Percentiles rank a stretch among this genome's conserved stretches.
Conservation (phyloP, 192 early-diverging fungal species). For the Polychytrium aggregatum region DNA sequence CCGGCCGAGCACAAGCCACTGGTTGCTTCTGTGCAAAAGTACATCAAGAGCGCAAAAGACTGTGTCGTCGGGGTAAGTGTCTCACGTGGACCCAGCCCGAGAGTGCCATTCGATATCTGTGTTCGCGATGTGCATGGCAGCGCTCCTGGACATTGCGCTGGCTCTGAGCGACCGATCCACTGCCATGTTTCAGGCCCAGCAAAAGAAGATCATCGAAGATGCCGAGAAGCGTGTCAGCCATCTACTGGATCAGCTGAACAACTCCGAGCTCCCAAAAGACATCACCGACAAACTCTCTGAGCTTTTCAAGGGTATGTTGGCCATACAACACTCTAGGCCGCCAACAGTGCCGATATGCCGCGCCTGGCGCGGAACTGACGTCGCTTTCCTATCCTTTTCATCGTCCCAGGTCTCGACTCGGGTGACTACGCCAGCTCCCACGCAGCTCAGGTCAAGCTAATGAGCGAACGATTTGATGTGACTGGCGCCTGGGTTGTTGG, state of each 20-base stretch:
- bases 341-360: neutral
- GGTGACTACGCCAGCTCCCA: slow-evolving; percentile 43
- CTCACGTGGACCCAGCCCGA: too few relatives aligned
- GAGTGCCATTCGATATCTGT: too few relatives aligned
- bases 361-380: neutral
- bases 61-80: too few relatives aligned
- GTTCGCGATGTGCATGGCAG: too few relatives aligned
- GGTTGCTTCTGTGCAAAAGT: slow-evolving; percentile 35
- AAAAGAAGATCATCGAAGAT: slow-evolving; percentile 70
- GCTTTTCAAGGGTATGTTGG: slow-evolving; percentile 45
- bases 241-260: slow-evolving; percentile 81
- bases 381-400: too few relatives aligned
- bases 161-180: neutral
- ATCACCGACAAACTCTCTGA: slow-evolving; percentile 52
- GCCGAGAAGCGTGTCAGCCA: slow-evolving; percentile 68
- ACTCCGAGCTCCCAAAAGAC: slow-evolving; percentile 50
- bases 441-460: slow-evolving; percentile 53
- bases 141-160: too few relatives aligned
- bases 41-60: too few relatives aligned
- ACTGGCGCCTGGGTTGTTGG: slow-evolving; percentile 58
- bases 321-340: neutral
- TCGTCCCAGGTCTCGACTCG: slow-evolving; percentile 26
- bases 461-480: slow-evolving; percentile 54
- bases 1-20: slow-evolving; percentile 59
- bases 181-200: slow-evolving; percentile 9